Conservation (phyloP, 1,284 basidiomycete genomes). For the Paramarasmius palmivorus region DNA sequence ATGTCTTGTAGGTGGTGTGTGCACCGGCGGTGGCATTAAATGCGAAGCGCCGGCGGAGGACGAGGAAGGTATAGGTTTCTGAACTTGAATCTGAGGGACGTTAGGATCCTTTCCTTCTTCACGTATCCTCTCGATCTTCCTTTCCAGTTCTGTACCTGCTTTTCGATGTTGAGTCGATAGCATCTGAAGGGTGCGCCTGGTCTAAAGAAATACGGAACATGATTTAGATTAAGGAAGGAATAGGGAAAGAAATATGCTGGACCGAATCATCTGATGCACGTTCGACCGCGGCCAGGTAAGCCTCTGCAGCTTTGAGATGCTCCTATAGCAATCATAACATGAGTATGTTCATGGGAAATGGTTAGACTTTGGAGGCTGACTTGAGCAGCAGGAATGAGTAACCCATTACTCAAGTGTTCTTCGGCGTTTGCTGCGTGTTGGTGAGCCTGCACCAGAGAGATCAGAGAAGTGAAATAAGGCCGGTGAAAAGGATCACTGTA, state of each 20-base stretch:
- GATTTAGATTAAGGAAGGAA: constrained; percentile 10
- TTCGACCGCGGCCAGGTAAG: constrained; percentile 69
- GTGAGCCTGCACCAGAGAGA: constrained; percentile 57
- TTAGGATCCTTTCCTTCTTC: constrained; percentile 75
- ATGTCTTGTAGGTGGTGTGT: constrained; percentile 43
- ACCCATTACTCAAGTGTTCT: constrained; percentile 60
- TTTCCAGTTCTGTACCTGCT: constrained; percentile 65
- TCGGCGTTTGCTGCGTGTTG: constrained; percentile 80
- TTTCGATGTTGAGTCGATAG: constrained; percentile 72
- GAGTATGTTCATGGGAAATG: not conserved
- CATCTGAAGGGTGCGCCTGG: constrained; percentile 73
- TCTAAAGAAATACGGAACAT: constrained; percentile 40
- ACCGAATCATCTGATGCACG: constrained; percentile 73
- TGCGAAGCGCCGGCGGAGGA: constrained; percentile 19
- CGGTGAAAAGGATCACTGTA: constrained; percentile 32
- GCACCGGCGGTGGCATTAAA: constrained; percentile 24
- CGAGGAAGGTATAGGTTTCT: constrained; percentile 28
- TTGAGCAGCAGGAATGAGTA: constrained; percentile 68
- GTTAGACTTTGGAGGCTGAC: constrained; percentile 16
- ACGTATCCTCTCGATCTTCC: constrained; percentile 65
- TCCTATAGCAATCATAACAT: constrained; percentile 23
- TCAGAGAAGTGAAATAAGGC: not conserved
- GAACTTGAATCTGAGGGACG: constrained; percentile 58
- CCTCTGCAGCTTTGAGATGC: constrained; percentile 68
- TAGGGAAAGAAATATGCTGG: constrained; percentile 25